phyloP scores from a whole-genome alignment of 371 early-diverging fungal species.

The Coemansia sp. region DNA sequence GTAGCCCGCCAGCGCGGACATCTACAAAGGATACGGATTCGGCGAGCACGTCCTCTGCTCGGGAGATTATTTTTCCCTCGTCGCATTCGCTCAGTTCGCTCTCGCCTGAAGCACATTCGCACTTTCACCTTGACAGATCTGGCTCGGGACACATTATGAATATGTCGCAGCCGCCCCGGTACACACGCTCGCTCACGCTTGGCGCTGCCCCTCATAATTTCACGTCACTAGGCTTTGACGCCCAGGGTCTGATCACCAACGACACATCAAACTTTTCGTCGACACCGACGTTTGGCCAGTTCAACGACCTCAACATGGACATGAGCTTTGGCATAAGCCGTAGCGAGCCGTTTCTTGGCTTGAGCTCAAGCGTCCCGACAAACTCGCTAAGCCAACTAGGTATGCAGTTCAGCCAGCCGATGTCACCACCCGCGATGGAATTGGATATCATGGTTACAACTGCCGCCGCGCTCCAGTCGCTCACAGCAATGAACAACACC shows the following conservation, averaged over 20 bases:
- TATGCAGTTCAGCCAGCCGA: slow-evolving; percentile 7
- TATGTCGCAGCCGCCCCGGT: neutral
- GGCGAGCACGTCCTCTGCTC: neutral
- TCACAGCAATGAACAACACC: neutral
- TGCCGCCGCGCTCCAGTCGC: slow-evolving; percentile 13
- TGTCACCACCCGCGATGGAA: slow-evolving; percentile 6
- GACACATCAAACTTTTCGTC: neutral
- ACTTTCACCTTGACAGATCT: neutral
- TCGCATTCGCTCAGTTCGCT: slow-evolving; percentile 30
- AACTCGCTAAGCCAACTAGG: slow-evolving; percentile 15
- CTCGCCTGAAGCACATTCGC: slow-evolving; percentile 33
- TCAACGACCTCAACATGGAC: neutral
- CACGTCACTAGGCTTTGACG: neutral
- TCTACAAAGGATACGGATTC: neutral
- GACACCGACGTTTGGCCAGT: neutral
- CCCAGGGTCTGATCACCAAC: neutral
- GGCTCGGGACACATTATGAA: neutral
- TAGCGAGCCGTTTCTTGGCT: neutral
- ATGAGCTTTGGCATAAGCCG: neutral
- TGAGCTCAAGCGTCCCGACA: slow-evolving; percentile 1
- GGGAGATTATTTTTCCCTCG: slow-evolving; percentile 9
- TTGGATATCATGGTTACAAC: neutral
- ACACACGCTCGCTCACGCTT: slow-evolving; percentile 15
- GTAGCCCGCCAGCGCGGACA: neutral
- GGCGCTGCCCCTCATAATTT: neutral